phyloP scores from a whole-genome alignment of 805 yeast genomes.

The Hyphopichia homilentoma region DNA sequence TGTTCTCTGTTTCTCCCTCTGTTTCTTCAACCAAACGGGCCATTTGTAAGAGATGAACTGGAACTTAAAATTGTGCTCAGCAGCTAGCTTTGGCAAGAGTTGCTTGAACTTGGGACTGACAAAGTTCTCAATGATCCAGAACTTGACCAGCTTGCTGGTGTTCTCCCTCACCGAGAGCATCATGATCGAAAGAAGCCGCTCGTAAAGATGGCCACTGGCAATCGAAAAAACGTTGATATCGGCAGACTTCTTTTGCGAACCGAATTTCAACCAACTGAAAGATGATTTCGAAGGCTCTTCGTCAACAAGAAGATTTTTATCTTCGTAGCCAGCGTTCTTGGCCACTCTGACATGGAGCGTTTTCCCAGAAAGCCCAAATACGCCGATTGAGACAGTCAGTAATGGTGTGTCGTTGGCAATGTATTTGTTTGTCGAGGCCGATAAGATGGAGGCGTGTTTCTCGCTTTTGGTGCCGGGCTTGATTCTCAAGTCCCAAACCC shows the following conservation, averaged over 20 bases:
- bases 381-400: slow-evolving; percentile 22
- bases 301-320: slow-evolving; percentile 6
- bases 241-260: slow-evolving; percentile 37
- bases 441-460: slow-evolving; percentile 20
- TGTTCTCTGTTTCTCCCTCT: slow-evolving; percentile 71
- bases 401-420: slow-evolving; percentile 24
- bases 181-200: slow-evolving; percentile 74
- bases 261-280: no score
- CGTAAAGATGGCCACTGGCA: slow-evolving; percentile 80
- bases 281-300: slow-evolving; percentile 1
- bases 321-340: slow-evolving; percentile 23
- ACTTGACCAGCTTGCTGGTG: slow-evolving; percentile 56
- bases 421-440: slow-evolving; percentile 42
- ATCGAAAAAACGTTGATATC: slow-evolving; percentile 77
- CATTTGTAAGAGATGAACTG: slow-evolving; percentile 83
- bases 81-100: slow-evolving; percentile 58
- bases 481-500: slow-evolving; percentile 55
- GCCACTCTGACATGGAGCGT: slow-evolving; percentile 43
- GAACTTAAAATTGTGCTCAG: slow-evolving; percentile 58
- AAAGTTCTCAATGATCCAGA: slow-evolving; percentile 84
- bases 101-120: slow-evolving; percentile 66
- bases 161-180: slow-evolving; percentile 69
- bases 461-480: slow-evolving; percentile 28
- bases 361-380: slow-evolving; percentile 44
- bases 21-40: slow-evolving; percentile 87